Evolutionary conservation across 306 rosid genomes (phyloP).

Genomic region (Sechiopsis laciniata): DNA sequence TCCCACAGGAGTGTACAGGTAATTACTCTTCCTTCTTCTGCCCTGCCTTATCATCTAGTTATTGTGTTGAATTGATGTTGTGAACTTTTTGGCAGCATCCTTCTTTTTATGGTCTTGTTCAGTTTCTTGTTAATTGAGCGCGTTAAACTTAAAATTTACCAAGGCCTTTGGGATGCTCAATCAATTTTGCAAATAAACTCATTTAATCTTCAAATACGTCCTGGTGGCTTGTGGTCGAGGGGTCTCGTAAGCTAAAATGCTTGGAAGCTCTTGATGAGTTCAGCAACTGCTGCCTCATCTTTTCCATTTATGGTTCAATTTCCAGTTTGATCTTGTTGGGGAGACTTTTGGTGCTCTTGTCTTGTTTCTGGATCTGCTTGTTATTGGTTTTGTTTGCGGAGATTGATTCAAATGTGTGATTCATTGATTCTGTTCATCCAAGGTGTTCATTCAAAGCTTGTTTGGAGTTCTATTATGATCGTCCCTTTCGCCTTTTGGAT

Average conservation of each 20-base stretch:
- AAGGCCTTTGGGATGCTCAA: constrained; percentile 39
- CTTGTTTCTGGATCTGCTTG: constrained; percentile 28
- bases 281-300: constrained; percentile 25
- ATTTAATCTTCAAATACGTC: constrained; percentile 25
- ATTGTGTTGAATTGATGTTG: constrained; percentile 52
- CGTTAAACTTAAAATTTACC: constrained; percentile 44
- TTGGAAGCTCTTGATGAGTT: constrained; percentile 42
- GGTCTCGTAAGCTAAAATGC: constrained; percentile 27
- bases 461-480: constrained; percentile 14
- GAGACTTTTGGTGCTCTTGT: constrained; percentile 27
- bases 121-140: constrained; percentile 73
- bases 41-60: constrained; percentile 26
- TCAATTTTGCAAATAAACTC: constrained; percentile 34
- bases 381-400: constrained; percentile 41
- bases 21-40: constrained; percentile 36
- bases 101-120: constrained; percentile 73
- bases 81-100: constrained; percentile 95
- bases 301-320: constrained; percentile 21
- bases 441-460: constrained; percentile 13
- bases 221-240: constrained; percentile 31
- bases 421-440: constrained; percentile 19
- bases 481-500: constrained; percentile 1
- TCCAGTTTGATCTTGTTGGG: constrained; percentile 27
- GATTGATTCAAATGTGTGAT: constrained; percentile 27
- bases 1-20: constrained; percentile 47